Evolutionary conservation across 164 flowering plant species (phyloP).

Genomic region (Macadamia integrifolia): DNA sequence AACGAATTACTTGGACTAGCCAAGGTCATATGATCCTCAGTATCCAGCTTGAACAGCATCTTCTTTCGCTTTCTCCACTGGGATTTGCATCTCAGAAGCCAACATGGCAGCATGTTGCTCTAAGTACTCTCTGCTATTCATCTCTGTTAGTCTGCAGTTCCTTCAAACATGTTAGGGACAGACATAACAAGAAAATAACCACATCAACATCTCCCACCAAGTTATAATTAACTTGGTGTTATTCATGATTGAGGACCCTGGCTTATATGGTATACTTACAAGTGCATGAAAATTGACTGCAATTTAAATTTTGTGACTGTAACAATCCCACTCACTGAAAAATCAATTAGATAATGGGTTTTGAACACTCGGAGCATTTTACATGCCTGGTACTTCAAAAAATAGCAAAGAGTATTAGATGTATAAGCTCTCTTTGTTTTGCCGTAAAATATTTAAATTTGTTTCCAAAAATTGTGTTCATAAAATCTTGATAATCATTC

Average conservation of each 20-base stretch:
- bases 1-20: not conserved
- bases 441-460: too few species aligned
- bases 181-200: not conserved
- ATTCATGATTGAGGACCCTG: too few species aligned
- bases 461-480: too few species aligned
- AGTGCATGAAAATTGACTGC: not conserved
- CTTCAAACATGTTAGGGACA: not conserved
- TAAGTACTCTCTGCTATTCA: constrained; percentile 84
- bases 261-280: too few species aligned
- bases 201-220: not conserved
- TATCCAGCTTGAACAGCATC: constrained; percentile 20
- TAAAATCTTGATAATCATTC: too few species aligned
- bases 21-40: not conserved
- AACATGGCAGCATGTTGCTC: constrained; percentile 60
- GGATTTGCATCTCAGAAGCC: constrained; percentile 29
- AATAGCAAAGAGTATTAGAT: not conserved
- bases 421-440: not conserved
- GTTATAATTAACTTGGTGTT: too few species aligned
- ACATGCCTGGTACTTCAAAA: not conserved
- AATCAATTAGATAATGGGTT: not conserved
- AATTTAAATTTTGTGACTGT: not conserved
- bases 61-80: constrained; percentile 16
- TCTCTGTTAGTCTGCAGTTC: constrained; percentile 81
- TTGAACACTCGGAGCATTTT: not conserved
- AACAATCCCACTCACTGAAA: not conserved